phyloP scores from a whole-genome alignment of 176 grass and related monocot genomes.

The Oryza coarctata region DNA sequence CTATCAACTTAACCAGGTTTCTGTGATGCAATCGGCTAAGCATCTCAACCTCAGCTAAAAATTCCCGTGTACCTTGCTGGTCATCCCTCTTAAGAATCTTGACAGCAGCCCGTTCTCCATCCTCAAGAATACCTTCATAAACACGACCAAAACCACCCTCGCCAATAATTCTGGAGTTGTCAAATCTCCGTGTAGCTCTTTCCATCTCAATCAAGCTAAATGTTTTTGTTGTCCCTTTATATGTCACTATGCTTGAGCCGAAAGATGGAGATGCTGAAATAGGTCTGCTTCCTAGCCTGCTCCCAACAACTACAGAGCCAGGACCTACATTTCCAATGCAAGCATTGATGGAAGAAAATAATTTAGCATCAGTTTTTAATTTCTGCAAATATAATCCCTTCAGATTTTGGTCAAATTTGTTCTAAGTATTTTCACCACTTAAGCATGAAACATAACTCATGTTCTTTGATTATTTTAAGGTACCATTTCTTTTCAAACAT shows the following conservation, averaged over 20 bases:
- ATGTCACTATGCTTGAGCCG: conserved; percentile 78
- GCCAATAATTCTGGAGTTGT: conserved; percentile 79
- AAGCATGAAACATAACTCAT: conserved; percentile 17
- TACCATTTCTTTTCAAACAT: conserved; percentile 1
- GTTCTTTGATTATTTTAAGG: not conserved
- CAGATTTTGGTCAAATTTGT: conserved; percentile 9
- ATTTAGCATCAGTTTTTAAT: not conserved
- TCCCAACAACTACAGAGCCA: conserved; percentile 28
- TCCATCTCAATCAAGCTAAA: conserved; percentile 89
- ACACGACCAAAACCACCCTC: conserved; percentile 99
- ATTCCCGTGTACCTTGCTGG: conserved; percentile 81
- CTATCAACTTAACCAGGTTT: conserved; percentile 91
- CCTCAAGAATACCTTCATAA: conserved; percentile 80
- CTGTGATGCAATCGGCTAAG: conserved; percentile 96
- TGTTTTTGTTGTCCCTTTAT: conserved; percentile 73
- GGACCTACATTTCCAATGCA: conserved; percentile 54
- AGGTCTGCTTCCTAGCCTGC: conserved; percentile 51
- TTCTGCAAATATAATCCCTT: conserved; percentile 20
- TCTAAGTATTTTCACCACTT: not conserved
- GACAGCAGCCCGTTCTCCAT: conserved; percentile 65
- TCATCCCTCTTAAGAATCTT: conserved; percentile 95
- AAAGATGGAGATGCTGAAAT: conserved; percentile 74
- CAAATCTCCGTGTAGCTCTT: conserved; percentile 77
- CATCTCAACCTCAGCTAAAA: conserved; percentile 99
- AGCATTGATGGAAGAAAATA: not conserved